phyloP scores from a whole-genome alignment of 108 stramenopile species.

The Discostella pseudostelligera region DNA sequence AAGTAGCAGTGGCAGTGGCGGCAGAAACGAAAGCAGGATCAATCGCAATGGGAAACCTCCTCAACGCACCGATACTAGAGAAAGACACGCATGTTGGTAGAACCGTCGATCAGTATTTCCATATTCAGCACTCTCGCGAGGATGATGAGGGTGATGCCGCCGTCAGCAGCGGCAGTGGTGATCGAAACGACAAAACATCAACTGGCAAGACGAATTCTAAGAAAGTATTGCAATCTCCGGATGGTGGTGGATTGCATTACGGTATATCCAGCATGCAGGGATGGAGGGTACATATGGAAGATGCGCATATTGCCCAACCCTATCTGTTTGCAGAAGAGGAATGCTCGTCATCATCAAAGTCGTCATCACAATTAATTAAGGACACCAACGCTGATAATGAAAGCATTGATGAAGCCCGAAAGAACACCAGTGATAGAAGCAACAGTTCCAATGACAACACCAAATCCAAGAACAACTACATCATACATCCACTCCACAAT shows the following conservation, averaged over 20 bases:
- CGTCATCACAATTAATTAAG: not conserved
- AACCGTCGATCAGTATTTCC: constrained; percentile 18
- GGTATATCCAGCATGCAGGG: constrained; percentile 89
- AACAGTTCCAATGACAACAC: not conserved
- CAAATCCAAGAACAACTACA: not conserved
- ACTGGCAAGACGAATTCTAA: too few species aligned
- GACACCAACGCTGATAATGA: constrained; percentile 1
- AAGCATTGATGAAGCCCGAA: not conserved
- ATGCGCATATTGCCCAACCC: constrained; percentile 67
- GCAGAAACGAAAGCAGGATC: too few species aligned
- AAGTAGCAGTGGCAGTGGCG: too few species aligned
- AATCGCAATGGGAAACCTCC: constrained; percentile 62
- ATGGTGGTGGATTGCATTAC: constrained; percentile 42
- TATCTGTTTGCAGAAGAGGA: constrained; percentile 37
- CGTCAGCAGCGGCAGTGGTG: too few species aligned
- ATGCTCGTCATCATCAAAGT: not conserved
- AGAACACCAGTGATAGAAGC: not conserved
- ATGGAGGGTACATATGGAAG: constrained; percentile 90
- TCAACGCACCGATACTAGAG: constrained; percentile 60
- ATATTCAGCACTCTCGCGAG: too few species aligned
- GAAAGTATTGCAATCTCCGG: too few species aligned
- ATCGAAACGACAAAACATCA: too few species aligned
- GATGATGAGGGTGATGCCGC: too few species aligned
- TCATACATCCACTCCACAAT: constrained; percentile 18
- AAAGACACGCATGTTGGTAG: constrained; percentile 64